Evolutionary conservation across 805 yeast species (phyloP).

Genomic region (Monosporozyma servazzii): DNA sequence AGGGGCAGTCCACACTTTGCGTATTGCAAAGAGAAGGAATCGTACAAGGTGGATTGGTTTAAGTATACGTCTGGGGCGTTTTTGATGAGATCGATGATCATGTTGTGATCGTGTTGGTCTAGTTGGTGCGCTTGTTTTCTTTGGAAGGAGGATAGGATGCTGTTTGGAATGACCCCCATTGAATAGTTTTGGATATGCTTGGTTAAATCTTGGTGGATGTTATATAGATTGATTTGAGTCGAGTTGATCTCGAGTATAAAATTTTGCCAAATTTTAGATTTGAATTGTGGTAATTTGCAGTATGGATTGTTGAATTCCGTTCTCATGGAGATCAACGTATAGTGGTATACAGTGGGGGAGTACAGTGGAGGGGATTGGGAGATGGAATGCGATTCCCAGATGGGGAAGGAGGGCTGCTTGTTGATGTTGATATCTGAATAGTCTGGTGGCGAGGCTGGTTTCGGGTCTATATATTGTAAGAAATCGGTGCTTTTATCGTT

Average conservation of each 20-base stretch:
- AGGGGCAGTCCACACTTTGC: conserved; percentile 77
- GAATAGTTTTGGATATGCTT: conserved; percentile 23
- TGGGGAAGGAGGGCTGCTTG: conserved; percentile 24
- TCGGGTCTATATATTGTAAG: conserved; percentile 30
- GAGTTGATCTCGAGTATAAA: conserved; percentile 70
- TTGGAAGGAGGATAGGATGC: conserved; percentile 1
- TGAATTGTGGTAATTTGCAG: conserved; percentile 40
- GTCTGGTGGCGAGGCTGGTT: conserved; percentile 30
- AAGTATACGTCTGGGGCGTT: conserved; percentile 19
- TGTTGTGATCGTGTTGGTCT: conserved; percentile 15
- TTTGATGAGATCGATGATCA: conserved; percentile 14
- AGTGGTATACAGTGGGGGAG: conserved; percentile 52
- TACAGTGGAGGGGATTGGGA: conserved; percentile 48
- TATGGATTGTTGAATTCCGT: conserved; percentile 72
- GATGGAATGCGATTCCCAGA: conserved; percentile 34
- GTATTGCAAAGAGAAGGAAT: conserved; percentile 73
- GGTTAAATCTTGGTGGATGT: conserved; percentile 30
- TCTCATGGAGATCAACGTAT: conserved; percentile 54
- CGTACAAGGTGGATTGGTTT: conserved; percentile 32
- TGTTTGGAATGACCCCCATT: not conserved
- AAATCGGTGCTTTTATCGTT: conserved; percentile 7
- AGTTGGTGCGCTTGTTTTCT: conserved; percentile 17
- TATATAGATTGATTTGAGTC: conserved; percentile 71
- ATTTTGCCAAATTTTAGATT: conserved; percentile 60
- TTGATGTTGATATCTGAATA: conserved; percentile 22